Evolutionary conservation across 1,139 yeast species (phyloP).

Genomic region (Saccharomycopsis hybrid): DNA sequence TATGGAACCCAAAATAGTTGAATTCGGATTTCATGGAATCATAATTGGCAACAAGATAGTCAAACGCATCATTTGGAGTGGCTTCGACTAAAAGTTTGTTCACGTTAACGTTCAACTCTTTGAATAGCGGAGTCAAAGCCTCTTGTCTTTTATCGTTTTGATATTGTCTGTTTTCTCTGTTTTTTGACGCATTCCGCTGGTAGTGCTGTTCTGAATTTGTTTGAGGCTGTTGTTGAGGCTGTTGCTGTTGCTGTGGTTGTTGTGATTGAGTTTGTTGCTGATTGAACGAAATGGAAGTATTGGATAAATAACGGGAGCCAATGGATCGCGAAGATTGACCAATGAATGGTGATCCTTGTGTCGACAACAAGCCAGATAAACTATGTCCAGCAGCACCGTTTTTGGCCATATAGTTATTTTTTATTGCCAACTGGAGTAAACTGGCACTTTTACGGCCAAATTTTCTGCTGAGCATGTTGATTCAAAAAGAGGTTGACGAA

Average conservation of each 20-base stretch:
- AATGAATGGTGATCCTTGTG: too few species aligned
- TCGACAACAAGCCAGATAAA: slow-evolving; percentile 1
- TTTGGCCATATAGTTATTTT: slow-evolving; percentile 1
- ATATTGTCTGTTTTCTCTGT: background rate
- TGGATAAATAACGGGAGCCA: too few species aligned
- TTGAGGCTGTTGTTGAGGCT: too few species aligned
- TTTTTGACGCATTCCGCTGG: too few species aligned
- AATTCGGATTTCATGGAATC: background rate
- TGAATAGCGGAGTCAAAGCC: background rate
- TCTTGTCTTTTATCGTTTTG: background rate
- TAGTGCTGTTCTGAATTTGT: too few species aligned
- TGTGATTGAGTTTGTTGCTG: too few species aligned
- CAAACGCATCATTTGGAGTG: slow-evolving; percentile 6
- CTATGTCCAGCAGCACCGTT: background rate
- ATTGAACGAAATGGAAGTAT: too few species aligned
- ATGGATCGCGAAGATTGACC: too few species aligned
- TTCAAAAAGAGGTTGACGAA: background rate
- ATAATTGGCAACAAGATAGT: slow-evolving; percentile 1
- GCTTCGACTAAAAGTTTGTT: background rate
- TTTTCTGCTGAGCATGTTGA: slow-evolving; percentile 3
- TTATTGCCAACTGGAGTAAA: slow-evolving; percentile 3
- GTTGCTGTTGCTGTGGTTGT: too few species aligned
- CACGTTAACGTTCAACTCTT: slow-evolving; percentile 1
- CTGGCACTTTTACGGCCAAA: slow-evolving; percentile 2
- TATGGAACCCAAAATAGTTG: background rate